Base-by-base conservation (phyloP, 1,139 yeast genomes). In the Yamadazyma trypodendri region DNA sequence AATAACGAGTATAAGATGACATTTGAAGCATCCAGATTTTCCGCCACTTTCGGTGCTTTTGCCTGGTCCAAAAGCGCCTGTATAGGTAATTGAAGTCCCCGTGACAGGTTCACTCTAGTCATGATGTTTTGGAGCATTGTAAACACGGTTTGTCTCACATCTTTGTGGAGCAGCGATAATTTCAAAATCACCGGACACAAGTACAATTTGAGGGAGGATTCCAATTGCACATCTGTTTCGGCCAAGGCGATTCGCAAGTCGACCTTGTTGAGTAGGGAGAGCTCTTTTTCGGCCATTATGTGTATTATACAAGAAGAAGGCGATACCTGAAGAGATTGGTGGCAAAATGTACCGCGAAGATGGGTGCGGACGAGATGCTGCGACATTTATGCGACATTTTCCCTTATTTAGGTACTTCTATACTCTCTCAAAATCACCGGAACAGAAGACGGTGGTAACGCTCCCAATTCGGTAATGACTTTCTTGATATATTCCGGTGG, bases 361-460 rank as follows among this genome's bases (percentile, higher is more conserved):
- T 4, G 8, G 21, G 8, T 5, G 8, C 8, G 8, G 7, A 8
- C 21, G 21, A 18, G 7, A 18, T 18, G 5, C 21, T 6, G 8
- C 21, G 21, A 18, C 25, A 11, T n/a, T 23, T 23, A 9, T 6
- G 11, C 13, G 13, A 23, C 13, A 11, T 15, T 20, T 31, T 4
- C n/a, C 8, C 8, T 3, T 7, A 18, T 28, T 56, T 64, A 61
- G 42, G 71, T 65, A 50, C 72, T 74, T 62, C 87, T 87, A 62
- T 92, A 92, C 60, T 92, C 98, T 63, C 97, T 79, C 52, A 92
- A 72, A 44, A 92, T 88, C 31, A 92, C 97, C 22, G 98, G 98
- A 43, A 92, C 97, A 2, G 97, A 88, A 7, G 96, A 86, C 31
- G 98, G 96, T 6, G 98, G 98, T 49, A 94, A 72, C 4, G 96